Evolutionary conservation across 2,329 filamentous ascomycete genomes (phyloP).

Genomic region (Peltaster fructicola): DNA sequence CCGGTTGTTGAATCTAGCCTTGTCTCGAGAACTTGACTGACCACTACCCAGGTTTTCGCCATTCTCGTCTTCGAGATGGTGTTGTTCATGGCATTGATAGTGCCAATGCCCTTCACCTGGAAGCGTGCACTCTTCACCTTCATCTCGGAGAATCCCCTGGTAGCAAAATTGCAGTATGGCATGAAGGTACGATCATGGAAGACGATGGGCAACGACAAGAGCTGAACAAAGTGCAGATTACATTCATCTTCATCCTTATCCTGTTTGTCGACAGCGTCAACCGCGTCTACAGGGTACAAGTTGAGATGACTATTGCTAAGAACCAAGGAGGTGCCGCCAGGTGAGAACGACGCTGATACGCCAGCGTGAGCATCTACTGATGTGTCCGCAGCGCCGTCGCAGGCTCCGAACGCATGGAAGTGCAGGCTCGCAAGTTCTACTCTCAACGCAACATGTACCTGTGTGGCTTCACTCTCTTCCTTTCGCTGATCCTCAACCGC

Average conservation of each 20-base stretch:
- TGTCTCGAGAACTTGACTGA: conserved; percentile 2
- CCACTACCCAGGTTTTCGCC: conserved; percentile 61
- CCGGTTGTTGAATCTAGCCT: conserved; percentile 12
- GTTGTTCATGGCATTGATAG: conserved; percentile 60
- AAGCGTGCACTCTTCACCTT: conserved; percentile 86
- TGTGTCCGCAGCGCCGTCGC: conserved; percentile 42
- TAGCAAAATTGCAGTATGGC: conserved; percentile 92
- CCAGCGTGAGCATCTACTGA: conserved; percentile 7
- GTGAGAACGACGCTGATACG: too few species aligned
- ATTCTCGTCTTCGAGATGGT: conserved; percentile 70
- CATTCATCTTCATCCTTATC: conserved; percentile 96
- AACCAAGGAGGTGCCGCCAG: conserved; percentile 29
- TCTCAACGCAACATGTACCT: conserved; percentile 99
- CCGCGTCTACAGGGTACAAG: conserved; percentile 89
- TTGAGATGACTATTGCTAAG: conserved; percentile 66
- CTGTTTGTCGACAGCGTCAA: conserved; percentile 94
- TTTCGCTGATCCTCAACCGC: conserved; percentile 95
- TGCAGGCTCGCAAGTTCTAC: conserved; percentile 99
- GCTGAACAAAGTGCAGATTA: conserved; percentile 42
- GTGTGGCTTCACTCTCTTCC: conserved; percentile 96
- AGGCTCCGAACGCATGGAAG: conserved; percentile 85
- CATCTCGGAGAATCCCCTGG: conserved; percentile 70
- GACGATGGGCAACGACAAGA: neutral
- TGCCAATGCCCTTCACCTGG: conserved; percentile 75
- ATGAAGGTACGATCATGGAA: conserved; percentile 48